Conservation (phyloP, 2,329 filamentous ascomycete species). For the Fusarium aywerte region DNA sequence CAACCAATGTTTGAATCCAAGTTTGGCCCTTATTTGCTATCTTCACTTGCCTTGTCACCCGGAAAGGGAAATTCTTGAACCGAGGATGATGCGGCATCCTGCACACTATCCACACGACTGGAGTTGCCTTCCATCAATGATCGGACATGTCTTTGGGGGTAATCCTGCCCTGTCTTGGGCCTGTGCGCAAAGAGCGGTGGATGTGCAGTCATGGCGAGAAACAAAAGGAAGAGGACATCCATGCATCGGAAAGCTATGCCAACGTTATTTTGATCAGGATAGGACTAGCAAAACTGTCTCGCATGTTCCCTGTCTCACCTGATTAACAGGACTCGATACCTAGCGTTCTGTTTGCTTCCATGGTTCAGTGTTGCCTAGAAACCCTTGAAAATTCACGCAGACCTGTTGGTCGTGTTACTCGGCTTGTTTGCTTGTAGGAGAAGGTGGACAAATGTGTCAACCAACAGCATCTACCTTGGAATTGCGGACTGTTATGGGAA, state of each 20-base stretch:
- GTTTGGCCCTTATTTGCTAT: not conserved
- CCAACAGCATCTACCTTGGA: slow-evolving; percentile 23
- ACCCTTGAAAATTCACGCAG: slow-evolving; percentile 9
- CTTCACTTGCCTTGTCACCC: not conserved
- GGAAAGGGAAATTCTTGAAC: not conserved
- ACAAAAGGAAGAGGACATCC: slow-evolving; percentile 3
- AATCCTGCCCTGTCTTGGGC: not conserved
- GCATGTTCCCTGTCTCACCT: slow-evolving; percentile 43
- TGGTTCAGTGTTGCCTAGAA: not conserved
- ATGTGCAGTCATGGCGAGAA: slow-evolving; percentile 3
- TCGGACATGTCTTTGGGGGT: not conserved
- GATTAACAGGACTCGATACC: slow-evolving; percentile 21
- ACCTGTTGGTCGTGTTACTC: slow-evolving; percentile 17
- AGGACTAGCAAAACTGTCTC: slow-evolving; percentile 21
- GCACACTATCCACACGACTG: not conserved
- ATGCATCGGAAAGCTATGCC: slow-evolving; percentile 6
- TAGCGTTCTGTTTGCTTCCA: not conserved
- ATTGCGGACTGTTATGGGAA: slow-evolving; percentile 11
- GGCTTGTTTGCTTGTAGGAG: not conserved
- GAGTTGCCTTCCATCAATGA: not conserved
- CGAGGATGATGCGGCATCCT: not conserved
- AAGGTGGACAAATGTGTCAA: slow-evolving; percentile 6
- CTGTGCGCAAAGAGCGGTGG: slow-evolving; percentile 44
- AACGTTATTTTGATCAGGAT: slow-evolving; percentile 18
- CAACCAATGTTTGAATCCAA: not conserved